Evolutionary conservation across 1,139 yeast species (phyloP), one percentile per base, ranked within the genome.

Genomic region (Waltiozyma solani): DNA sequence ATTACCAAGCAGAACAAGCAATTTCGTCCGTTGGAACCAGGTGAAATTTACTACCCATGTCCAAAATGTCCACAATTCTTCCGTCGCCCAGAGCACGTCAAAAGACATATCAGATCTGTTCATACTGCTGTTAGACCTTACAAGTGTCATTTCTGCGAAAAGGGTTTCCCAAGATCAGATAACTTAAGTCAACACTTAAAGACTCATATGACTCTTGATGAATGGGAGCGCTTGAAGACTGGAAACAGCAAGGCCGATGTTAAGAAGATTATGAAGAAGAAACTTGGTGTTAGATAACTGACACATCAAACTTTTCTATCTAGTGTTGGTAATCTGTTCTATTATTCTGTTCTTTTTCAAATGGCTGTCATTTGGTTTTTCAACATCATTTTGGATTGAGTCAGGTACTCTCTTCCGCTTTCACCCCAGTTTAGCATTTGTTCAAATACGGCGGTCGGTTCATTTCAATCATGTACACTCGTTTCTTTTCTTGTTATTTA

Each of bases 111-210:
- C 54, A 65, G 93, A 45, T 78, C 86, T 2, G 73, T 82, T 45
- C 84, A 79, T 56, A 58, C 67, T 2, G 49, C 57, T 40, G 85
- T 80, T 46, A 76, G 83, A 57, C 94, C 94, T 1, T 83, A 75
- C 59, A 79, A 73, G 43, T 83, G 94, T 56, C 61, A 64, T 35
- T 69, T 71, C 37, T 83, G 94, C 54, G 76, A 77, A 40, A 82
- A 82, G 63, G 76, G 76, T 54, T 83, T 83, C 54, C 77, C 87
- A 45, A 66, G 94, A 47, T 73, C 84, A 20, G 94, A 83, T 56
- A 83, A 83, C 53, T 66, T 83, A 49, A 76, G 82, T 33, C 93
- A 82, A 62, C 94, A 83, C 60, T 67, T 82, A 52, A 76, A 80
- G 53, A 79, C 86, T 7, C 95, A 84, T 49, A 43, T 45, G 39